Conservation (phyloP, 371 early-diverging fungal species). For the Lichtheimia ramosa region DNA sequence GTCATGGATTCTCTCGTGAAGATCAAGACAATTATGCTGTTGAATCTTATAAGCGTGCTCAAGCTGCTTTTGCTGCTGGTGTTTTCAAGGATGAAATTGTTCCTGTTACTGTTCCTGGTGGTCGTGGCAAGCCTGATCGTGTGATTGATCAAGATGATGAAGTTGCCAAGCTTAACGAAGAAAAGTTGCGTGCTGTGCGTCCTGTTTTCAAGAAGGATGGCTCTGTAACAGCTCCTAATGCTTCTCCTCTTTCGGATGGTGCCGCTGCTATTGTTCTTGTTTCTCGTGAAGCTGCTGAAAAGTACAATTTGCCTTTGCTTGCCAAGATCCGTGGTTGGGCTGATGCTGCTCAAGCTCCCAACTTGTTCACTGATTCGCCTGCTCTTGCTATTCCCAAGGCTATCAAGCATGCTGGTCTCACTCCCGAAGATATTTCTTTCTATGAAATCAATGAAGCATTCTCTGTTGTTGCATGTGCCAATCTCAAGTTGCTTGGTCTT, state of each 20-base stretch:
- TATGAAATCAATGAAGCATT: constrained; percentile 99
- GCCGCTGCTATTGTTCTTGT: constrained; percentile 89
- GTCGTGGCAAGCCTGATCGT: constrained; percentile 82
- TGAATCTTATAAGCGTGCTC: constrained; percentile 85
- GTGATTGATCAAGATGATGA: constrained; percentile 81
- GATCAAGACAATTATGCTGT: constrained; percentile 91
- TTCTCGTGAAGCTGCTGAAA: constrained; percentile 73
- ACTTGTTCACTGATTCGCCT: constrained; percentile 92
- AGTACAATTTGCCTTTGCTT: constrained; percentile 73
- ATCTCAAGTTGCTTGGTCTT: constrained; percentile 78
- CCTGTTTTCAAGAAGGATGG: constrained; percentile 89
- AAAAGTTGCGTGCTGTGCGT: constrained; percentile 84
- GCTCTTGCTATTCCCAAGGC: constrained; percentile 91
- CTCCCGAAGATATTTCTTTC: constrained; percentile 71
- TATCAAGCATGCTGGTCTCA: constrained; percentile 73
- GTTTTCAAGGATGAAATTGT: constrained; percentile 84
- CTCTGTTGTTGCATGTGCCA: constrained; percentile 92
- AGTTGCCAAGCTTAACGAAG: constrained; percentile 64
- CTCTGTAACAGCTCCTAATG: constrained; percentile 96
- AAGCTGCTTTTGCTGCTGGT: constrained; percentile 76
- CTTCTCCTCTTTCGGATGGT: constrained; percentile 93
- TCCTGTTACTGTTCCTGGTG: constrained; percentile 80
- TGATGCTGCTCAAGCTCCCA: constrained; percentile 80
- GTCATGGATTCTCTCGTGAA: constrained; percentile 79
- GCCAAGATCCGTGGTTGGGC: constrained; percentile 73